These are phyloP conservation scores for Nectriaceae sp. DNA, from an alignment of 2,329 filamentous ascomycete species.

Conservation along the genomic window DNA sequence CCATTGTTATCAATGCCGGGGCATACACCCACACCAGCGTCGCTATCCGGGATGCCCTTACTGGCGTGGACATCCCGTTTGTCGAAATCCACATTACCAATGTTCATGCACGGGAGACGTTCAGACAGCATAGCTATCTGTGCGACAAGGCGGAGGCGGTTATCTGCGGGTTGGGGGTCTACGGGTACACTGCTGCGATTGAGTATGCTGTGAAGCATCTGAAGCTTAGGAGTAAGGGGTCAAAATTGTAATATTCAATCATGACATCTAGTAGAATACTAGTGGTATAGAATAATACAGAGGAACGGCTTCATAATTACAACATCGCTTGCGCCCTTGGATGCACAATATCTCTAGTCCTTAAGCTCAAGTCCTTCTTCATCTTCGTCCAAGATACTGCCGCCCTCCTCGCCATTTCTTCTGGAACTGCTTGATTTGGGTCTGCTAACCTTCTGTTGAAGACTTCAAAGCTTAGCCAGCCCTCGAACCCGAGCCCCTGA, in stretches of 20 bases:
- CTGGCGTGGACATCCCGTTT: slow-evolving; percentile 71
- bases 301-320: slow-evolving; percentile 17
- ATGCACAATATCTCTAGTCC: slow-evolving; percentile 23
- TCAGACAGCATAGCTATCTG: slow-evolving; percentile 69
- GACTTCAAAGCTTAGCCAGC: slow-evolving; percentile 72
- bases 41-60: slow-evolving; percentile 72
- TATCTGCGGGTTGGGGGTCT: slow-evolving; percentile 68
- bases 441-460: slow-evolving; percentile 49
- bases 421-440: slow-evolving; percentile 63
- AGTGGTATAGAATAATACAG: neutral
- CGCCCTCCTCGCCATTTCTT: slow-evolving; percentile 57
- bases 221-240: slow-evolving; percentile 37
- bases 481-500: slow-evolving; percentile 63
- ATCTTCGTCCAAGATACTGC: slow-evolving; percentile 53
- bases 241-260: slow-evolving; percentile 13
- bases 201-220: slow-evolving; percentile 53
- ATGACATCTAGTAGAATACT: slow-evolving; percentile 1
- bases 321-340: slow-evolving; percentile 36
- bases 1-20: slow-evolving; percentile 74
- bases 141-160: slow-evolving; percentile 76
- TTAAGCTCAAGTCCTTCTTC: slow-evolving; percentile 38
- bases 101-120: slow-evolving; percentile 70
- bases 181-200: slow-evolving; percentile 62
- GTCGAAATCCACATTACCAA: slow-evolving; percentile 79
- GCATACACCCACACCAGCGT: slow-evolving; percentile 77